Evolutionary conservation across 148 eudicot genomes (phyloP).

Genomic region (Spergularia marina): DNA sequence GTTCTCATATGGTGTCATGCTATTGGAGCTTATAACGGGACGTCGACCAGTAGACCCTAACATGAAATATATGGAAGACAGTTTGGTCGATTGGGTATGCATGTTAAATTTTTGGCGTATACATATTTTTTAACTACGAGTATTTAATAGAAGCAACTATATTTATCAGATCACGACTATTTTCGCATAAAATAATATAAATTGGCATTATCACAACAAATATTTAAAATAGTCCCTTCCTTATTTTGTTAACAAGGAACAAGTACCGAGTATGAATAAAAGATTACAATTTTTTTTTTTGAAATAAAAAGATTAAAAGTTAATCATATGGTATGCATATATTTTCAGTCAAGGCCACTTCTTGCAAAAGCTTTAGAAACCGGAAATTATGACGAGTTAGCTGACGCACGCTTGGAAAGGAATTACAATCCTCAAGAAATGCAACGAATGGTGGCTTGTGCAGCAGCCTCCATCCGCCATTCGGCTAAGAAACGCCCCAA

Average conservation of each 20-base stretch:
- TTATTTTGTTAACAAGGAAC: no score
- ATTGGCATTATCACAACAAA: no score
- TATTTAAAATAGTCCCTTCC: no score
- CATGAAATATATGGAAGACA: conserved; percentile 63
- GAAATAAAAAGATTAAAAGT: no score
- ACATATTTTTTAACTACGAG: no score
- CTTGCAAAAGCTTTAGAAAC: conserved; percentile 43
- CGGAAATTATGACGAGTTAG: conserved; percentile 47
- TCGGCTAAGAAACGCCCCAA: conserved; percentile 59
- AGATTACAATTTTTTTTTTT: no score
- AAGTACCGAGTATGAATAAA: no score
- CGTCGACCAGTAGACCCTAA: conserved; percentile 67
- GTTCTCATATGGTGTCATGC: conserved; percentile 83
- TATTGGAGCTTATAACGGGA: conserved; percentile 77
- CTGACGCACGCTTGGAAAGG: conserved; percentile 48
- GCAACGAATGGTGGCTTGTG: conserved; percentile 61
- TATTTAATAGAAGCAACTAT: no score
- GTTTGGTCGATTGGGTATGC: conserved; percentile 81
- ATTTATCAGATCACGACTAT: no score
- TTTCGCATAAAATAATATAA: no score
- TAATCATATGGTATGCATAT: not conserved
- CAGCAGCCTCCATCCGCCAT: conserved; percentile 68
- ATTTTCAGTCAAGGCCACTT: conserved; percentile 54
- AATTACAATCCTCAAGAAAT: conserved; percentile 44
- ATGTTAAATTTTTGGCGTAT: not conserved